Conservation (phyloP, 371 early-diverging fungal genomes). For the Mortierella sp. region DNA sequence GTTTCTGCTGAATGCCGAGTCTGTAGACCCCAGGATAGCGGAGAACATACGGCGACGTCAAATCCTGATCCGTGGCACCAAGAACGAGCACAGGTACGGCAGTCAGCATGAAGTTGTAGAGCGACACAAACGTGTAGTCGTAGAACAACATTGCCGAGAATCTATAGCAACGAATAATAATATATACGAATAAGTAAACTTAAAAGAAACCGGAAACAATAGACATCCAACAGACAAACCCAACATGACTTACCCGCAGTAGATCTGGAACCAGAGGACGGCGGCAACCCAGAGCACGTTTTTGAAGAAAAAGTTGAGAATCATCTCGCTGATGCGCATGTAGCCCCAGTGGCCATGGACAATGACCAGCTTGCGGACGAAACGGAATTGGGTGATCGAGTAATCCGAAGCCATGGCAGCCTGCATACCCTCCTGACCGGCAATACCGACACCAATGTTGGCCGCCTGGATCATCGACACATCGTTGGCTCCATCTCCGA, state of each 20-base stretch:
- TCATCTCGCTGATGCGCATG: constrained; percentile 89
- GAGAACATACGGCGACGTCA: constrained; percentile 68
- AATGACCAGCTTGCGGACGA: constrained; percentile 82
- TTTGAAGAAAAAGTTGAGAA: constrained; percentile 94
- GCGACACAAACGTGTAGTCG: constrained; percentile 87
- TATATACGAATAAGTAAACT: too few species aligned
- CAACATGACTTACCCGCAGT: constrained; percentile 66
- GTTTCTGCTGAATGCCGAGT: constrained; percentile 71
- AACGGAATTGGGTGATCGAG: constrained; percentile 91
- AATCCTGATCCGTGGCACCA: constrained; percentile 76
- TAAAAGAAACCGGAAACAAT: too few species aligned
- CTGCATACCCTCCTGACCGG: constrained; percentile 93
- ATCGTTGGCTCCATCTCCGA: constrained; percentile 99
- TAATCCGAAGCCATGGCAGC: constrained; percentile 94
- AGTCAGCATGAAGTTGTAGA: constrained; percentile 87
- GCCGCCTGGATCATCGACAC: constrained; percentile 96
- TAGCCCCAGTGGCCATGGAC: constrained; percentile 95
- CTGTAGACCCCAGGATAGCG: constrained; percentile 76
- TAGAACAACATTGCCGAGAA: constrained; percentile 89
- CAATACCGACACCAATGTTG: constrained; percentile 95
- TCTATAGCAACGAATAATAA: constrained; percentile 38
- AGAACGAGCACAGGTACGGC: constrained; percentile 76
- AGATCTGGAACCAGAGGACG: constrained; percentile 88
- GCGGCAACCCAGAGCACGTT: constrained; percentile 91
- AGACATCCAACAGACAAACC: neutral